Base-by-base conservation (phyloP, 805 yeast genomes). In the Candida nitratophila region DNA sequence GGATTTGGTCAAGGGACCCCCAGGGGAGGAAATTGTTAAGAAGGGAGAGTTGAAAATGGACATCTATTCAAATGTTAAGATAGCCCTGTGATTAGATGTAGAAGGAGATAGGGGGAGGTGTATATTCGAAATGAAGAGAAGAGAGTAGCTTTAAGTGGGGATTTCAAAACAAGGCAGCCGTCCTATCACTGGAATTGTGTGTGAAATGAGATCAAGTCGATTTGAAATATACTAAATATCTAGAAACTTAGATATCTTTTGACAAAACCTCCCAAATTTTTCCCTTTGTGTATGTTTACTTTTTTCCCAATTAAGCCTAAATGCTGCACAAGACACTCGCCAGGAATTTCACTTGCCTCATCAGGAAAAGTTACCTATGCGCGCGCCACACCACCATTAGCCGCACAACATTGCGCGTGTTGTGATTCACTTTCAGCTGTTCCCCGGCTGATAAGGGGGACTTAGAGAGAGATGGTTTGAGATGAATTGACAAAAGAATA, bases 31-130 rank as follows among this genome's bases (percentile, higher is more conserved):
- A 6, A 47, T 34, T 24, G 50, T 41, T 34, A 51, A 41, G 40
- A 51, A 53, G 34, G 57, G 57, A 8, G 53, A 48, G 22, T 49
- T 48, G 39, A 53, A 53, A 32, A 53, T 50, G 22, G 57, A 48
- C 40, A 40, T 46, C n/a, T 4, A 12, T 6, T 14, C 15, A 12
- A 14, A 12, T 8, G 15, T 24, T 24, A 24, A 24, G 10, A 7
- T 24, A 7, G 16, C 8, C 5, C 33, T 32, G 9, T n/a, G 32
- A 29, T 29, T 29, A 7, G 27, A 24, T 24, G 10, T 24, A 7
- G 10, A 24, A 31, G 7, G 33, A 12, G 6, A n/a, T n/a, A n/a
- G n/a, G n/a, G n/a, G n/a, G n/a, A n/a, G n/a, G n/a, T n/a, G n/a
- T n/a, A n/a, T n/a, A 12, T 15, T 12, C 6, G 17, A 31, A 31